phyloP scores from a whole-genome alignment of 768 basidiomycete species.

The Heimioporus sp. region DNA sequence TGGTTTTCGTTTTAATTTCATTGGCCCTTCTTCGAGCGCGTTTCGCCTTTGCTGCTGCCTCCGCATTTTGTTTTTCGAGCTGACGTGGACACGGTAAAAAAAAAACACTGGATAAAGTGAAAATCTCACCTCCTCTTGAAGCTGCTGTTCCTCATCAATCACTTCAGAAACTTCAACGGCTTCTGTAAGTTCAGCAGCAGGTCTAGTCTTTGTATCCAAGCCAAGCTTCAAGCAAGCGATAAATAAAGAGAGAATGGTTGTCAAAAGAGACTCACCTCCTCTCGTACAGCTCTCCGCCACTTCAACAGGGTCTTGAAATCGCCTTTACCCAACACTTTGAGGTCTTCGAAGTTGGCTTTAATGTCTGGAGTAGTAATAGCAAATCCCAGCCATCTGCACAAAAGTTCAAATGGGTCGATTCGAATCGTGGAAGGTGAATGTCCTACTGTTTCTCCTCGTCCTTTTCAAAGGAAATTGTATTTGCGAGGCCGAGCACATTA shows the following conservation, averaged over 20 bases:
- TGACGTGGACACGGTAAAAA: slow-evolving; percentile 30
- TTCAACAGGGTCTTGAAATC: slow-evolving; percentile 93
- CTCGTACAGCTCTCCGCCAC: slow-evolving; percentile 85
- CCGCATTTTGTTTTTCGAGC: slow-evolving; percentile 82
- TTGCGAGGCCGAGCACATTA: slow-evolving; percentile 70
- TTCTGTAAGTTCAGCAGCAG: slow-evolving; percentile 76
- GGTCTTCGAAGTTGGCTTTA: slow-evolving; percentile 80
- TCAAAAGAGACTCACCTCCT: slow-evolving; percentile 57
- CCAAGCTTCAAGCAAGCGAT: slow-evolving; percentile 55
- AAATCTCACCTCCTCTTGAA: slow-evolving; percentile 74
- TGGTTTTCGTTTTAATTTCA: slow-evolving; percentile 82
- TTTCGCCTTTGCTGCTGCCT: slow-evolving; percentile 69
- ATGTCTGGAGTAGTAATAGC: slow-evolving; percentile 78
- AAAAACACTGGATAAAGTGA: background rate
- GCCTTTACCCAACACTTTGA: slow-evolving; percentile 96
- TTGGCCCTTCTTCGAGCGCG: slow-evolving; percentile 83
- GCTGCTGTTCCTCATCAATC: slow-evolving; percentile 85
- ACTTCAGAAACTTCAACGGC: slow-evolving; percentile 61
- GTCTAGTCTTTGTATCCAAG: slow-evolving; percentile 74
- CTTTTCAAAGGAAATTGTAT: slow-evolving; percentile 71
- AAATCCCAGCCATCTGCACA: slow-evolving; percentile 65
- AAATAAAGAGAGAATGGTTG: slow-evolving; percentile 1
- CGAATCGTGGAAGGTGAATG: slow-evolving; percentile 2
- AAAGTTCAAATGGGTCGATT: slow-evolving; percentile 1
- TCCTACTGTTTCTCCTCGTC: slow-evolving; percentile 83